Percentiles rank a stretch among this genome's conserved stretches.
Conservation (phyloP, 345 rosid genomes). For the Arabidopsis arenosa region DNA sequence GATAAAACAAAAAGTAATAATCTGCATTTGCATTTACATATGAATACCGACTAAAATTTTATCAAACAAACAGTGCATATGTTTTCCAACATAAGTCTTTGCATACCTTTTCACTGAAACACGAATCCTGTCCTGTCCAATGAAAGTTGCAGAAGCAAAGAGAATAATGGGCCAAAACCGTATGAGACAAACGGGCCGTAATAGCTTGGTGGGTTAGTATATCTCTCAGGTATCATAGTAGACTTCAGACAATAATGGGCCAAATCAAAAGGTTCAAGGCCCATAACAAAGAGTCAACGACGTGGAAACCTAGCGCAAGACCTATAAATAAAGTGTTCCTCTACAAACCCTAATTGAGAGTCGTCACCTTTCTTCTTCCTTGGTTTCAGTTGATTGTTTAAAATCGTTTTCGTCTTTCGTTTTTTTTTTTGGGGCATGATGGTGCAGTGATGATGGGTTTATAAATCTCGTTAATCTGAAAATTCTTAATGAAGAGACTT, state of each 20-base stretch:
- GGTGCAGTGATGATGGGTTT: slow-evolving; percentile 49
- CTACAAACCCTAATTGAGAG: neutral
- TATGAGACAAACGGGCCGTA: neutral
- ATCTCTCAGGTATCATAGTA: neutral
- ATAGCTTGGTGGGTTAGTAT: neutral
- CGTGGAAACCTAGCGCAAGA: slow-evolving; percentile 20
- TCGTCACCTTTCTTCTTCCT: slow-evolving; percentile 2
- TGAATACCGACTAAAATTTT: neutral
- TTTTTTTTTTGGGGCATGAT: neutral
- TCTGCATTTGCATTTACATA: neutral
- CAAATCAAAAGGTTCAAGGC: slow-evolving; percentile 9
- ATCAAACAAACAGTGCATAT: neutral
- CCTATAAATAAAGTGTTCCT: slow-evolving; percentile 24
- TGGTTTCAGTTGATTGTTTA: neutral
- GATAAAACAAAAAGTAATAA: neutral
- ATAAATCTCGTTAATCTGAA: slow-evolving; percentile 50
- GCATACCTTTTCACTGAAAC: too few relatives aligned
- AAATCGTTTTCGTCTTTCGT: neutral
- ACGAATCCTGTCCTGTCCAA: too few relatives aligned
- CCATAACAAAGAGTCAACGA: neutral
- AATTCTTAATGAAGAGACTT: slow-evolving; percentile 28
- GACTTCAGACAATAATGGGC: slow-evolving; percentile 7
- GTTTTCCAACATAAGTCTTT: too few relatives aligned
- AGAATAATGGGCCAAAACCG: too few relatives aligned
- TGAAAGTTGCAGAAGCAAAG: too few relatives aligned